These are phyloP conservation scores for Cardamine chenopodiifolia DNA, from an alignment of 345 rosid species.

Conservation along the genomic window DNA sequence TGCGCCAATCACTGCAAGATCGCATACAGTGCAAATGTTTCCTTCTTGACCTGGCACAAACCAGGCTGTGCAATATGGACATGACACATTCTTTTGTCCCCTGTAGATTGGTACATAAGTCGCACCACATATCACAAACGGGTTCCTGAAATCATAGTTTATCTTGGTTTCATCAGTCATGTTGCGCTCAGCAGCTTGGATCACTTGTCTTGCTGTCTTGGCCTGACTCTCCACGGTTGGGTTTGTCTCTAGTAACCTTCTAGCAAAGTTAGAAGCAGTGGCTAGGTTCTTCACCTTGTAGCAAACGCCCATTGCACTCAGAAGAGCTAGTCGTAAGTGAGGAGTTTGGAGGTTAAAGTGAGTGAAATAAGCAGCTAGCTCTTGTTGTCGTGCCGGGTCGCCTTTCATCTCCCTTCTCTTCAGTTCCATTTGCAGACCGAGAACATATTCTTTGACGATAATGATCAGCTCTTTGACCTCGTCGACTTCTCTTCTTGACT, in stretches of 20 bases:
- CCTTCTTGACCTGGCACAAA: constrained; percentile 82
- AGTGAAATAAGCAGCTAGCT: not conserved
- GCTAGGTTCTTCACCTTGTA: not conserved
- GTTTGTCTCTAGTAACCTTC: not conserved
- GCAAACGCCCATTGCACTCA: not conserved
- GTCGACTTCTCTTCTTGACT: constrained; percentile 95
- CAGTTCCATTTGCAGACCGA: constrained; percentile 47
- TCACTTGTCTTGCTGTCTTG: not conserved
- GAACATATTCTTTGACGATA: constrained; percentile 85
- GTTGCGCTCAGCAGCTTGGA: not conserved
- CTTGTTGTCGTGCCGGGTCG: not conserved
- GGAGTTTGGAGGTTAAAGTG: not conserved
- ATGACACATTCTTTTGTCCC: constrained; percentile 82
- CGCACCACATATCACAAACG: constrained; percentile 32
- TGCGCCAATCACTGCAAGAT: constrained; percentile 81
- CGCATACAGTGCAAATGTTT: constrained; percentile 71
- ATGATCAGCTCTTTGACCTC: constrained; percentile 83
- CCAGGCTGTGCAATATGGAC: constrained; percentile 84
- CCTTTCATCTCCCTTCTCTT: not conserved
- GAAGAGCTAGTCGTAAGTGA: not conserved
- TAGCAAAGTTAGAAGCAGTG: not conserved
- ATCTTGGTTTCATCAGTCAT: not conserved
- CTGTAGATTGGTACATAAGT: constrained; percentile 90
- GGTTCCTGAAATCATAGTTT: not conserved
- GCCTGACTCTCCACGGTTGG: not conserved